Percentiles rank a stretch among this genome's conserved stretches.
These are phyloP conservation scores for Verbena officinalis DNA, from an alignment of 257 asterid species.

Conservation along the genomic window DNA sequence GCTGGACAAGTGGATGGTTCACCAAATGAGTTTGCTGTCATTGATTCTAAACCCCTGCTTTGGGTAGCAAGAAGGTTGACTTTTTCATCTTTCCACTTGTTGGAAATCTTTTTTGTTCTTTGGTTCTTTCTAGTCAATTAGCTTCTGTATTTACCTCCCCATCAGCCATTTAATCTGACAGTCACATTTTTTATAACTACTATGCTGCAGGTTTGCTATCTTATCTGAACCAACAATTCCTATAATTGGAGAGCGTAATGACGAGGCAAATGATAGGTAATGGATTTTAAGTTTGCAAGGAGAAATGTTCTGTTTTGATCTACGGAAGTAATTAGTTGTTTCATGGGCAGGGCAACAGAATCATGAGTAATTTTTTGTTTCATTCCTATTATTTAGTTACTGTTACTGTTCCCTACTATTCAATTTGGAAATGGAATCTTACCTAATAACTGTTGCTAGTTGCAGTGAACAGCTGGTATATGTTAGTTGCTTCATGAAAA, in stretches of 20 bases:
- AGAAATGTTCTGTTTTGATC: conserved; percentile 8
- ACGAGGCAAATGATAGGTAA: conserved; percentile 99
- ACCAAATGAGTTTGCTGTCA: conserved; percentile 97
- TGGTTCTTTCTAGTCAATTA: conserved; percentile 13
- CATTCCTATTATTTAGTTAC: not conserved
- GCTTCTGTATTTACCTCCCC: conserved; percentile 25
- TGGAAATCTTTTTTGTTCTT: conserved; percentile 14
- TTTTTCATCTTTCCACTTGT: conserved; percentile 32
- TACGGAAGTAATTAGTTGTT: not conserved
- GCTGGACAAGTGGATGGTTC: conserved; percentile 99
- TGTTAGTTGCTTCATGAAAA: not conserved
- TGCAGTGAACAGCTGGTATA: not conserved
- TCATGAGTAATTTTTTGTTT: not conserved
- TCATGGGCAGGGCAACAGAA: not conserved
- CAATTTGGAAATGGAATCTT: conserved; percentile 5
- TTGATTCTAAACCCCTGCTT: conserved; percentile 90
- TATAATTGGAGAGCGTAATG: conserved; percentile 94
- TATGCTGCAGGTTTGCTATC: conserved; percentile 74
- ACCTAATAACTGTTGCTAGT: not conserved
- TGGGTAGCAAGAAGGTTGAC: conserved; percentile 94
- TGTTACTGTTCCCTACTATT: not conserved
- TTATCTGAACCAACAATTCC: conserved; percentile 98
- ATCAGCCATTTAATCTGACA: conserved; percentile 8
- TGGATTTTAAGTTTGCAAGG: too few relatives aligned
- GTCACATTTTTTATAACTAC: conserved; percentile 16